Percentiles rank a stretch among this genome's conserved stretches.
Evolutionary conservation across 2,329 filamentous ascomycete genomes (phyloP).

Genomic region (Rugonectria rugulosa): DNA sequence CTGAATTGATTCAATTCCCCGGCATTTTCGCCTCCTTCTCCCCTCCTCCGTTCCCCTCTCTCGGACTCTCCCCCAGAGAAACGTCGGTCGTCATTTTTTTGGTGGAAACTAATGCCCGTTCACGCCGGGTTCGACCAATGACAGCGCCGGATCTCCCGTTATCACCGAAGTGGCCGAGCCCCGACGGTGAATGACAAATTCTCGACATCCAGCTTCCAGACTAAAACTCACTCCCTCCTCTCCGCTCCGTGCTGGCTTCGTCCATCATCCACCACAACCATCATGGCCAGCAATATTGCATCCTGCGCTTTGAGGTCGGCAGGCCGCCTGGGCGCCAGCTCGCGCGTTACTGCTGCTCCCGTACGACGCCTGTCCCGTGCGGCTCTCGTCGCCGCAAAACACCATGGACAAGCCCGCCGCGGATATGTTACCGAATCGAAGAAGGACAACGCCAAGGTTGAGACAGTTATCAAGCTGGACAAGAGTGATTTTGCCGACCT

Average conservation of each 20-base stretch:
- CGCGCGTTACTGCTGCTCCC: constrained; percentile 46
- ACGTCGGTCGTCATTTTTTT: constrained; percentile 21
- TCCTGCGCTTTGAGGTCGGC: constrained; percentile 79
- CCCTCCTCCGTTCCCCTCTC: neutral
- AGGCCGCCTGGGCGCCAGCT: constrained; percentile 62
- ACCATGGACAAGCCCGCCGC: constrained; percentile 51
- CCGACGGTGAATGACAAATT: constrained; percentile 48
- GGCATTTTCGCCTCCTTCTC: neutral
- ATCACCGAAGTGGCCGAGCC: constrained; percentile 49
- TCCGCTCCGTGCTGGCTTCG: constrained; percentile 29
- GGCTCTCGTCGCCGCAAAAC: constrained; percentile 39
- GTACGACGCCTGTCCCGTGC: constrained; percentile 42
- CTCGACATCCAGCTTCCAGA: constrained; percentile 33
- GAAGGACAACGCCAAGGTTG: constrained; percentile 81
- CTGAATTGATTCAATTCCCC: constrained; percentile 18
- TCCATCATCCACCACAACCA: constrained; percentile 45
- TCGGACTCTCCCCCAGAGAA: too few relatives aligned
- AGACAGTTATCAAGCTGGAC: constrained; percentile 85
- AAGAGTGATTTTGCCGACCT: constrained; percentile 80
- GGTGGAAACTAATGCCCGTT: constrained; percentile 20
- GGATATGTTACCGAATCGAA: constrained; percentile 87
- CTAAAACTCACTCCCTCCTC: constrained; percentile 33
- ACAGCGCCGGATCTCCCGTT: constrained; percentile 35
- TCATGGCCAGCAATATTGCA: constrained; percentile 73
- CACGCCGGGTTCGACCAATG: constrained; percentile 42